Percentiles rank a stretch among this genome's conserved stretches.
Conservation (phyloP, 2,329 filamentous ascomycete genomes). For the Albophoma yamanashiensis region DNA sequence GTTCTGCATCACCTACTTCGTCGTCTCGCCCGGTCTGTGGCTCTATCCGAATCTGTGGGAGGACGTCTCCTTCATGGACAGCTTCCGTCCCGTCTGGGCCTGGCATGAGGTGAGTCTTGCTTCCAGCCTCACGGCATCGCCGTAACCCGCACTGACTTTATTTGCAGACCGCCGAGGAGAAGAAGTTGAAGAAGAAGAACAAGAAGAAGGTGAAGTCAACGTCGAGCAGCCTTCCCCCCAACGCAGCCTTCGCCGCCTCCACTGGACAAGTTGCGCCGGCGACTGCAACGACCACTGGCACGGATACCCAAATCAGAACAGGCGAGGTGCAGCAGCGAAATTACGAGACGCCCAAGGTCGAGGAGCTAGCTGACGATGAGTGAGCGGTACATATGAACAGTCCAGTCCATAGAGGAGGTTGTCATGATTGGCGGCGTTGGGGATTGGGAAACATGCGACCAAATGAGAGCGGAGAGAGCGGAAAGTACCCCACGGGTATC, state of each 20-base stretch:
- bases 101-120: slow-evolving; percentile 83
- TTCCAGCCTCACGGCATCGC: too few species aligned
- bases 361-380: slow-evolving; percentile 42
- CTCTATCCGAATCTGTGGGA: slow-evolving; percentile 97
- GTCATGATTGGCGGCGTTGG: slow-evolving; percentile 12
- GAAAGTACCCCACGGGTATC: background rate
- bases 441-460: slow-evolving; percentile 3
- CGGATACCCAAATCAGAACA: slow-evolving; percentile 41
- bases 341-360: slow-evolving; percentile 41
- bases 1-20: slow-evolving; percentile 87
- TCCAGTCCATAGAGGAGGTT: background rate
- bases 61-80: slow-evolving; percentile 96
- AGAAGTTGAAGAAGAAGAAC: slow-evolving; percentile 31
- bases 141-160: background rate
- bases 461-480: background rate
- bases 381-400: slow-evolving; percentile 13
- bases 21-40: slow-evolving; percentile 82
- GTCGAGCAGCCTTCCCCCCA: slow-evolving; percentile 19
- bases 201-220: slow-evolving; percentile 43
- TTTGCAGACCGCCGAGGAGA: slow-evolving; percentile 9
- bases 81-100: slow-evolving; percentile 90
- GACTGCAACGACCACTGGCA: slow-evolving; percentile 45
- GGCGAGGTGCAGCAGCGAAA: slow-evolving; percentile 26
- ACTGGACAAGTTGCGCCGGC: slow-evolving; percentile 43
- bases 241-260: slow-evolving; percentile 36